Evolutionary conservation across 2,329 filamentous ascomycete genomes (phyloP).

Genomic region (Emmonsiellopsis sp.): DNA sequence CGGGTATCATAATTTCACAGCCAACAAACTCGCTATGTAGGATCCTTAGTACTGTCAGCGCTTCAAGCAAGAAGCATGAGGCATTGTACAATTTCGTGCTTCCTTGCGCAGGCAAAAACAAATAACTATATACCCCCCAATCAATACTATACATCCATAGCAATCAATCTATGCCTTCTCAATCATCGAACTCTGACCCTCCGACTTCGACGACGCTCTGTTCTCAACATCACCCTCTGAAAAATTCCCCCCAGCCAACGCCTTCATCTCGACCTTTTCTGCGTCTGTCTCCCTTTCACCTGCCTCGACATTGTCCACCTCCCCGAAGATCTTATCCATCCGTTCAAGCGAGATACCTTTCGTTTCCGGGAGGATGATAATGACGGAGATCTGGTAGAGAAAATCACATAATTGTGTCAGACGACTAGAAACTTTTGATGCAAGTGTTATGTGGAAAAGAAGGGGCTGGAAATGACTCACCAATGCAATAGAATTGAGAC

Average conservation of each 20-base stretch:
- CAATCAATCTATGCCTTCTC: too few relatives aligned
- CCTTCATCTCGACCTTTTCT: conserved; percentile 15
- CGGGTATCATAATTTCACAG: too few relatives aligned
- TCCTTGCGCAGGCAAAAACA: too few relatives aligned
- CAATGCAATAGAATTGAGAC: conserved; percentile 22
- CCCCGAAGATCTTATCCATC: conserved; percentile 28
- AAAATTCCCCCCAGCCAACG: conserved; percentile 5
- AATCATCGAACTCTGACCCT: too few relatives aligned
- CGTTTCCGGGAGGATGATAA: conserved; percentile 26
- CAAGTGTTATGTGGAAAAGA: neutral
- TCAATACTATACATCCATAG: too few relatives aligned
- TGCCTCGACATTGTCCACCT: conserved; percentile 28
- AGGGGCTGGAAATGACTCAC: neutral
- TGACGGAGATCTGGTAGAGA: conserved; percentile 19
- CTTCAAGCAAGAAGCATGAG: too few relatives aligned
- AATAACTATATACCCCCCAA: too few relatives aligned
- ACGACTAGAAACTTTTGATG: neutral
- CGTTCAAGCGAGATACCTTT: conserved; percentile 26
- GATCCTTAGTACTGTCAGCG: too few relatives aligned
- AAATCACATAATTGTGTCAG: neutral
- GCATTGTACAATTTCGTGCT: too few relatives aligned
- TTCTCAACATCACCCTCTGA: too few relatives aligned
- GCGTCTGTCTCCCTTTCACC: conserved; percentile 23
- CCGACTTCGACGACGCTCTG: too few relatives aligned
- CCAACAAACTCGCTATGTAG: too few relatives aligned